Base-by-base conservation (phyloP, 2,329 filamentous ascomycete species). In the Nemania sp. region DNA sequence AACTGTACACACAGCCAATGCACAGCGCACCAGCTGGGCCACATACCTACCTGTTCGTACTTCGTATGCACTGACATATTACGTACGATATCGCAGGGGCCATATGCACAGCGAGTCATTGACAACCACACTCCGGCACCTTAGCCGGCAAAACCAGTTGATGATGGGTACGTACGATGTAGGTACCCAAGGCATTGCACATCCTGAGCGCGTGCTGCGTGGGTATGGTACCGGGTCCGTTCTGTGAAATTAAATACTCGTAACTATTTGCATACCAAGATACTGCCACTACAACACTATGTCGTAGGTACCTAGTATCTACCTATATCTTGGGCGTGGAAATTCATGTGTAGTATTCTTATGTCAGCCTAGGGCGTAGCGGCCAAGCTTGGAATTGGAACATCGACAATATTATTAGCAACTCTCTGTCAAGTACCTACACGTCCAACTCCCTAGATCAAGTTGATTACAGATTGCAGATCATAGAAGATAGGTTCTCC, bases 101-200 rank as follows among this genome's bases (percentile, higher is more conserved):
- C 50, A 17, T 46, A 64, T 64, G 63, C 63, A 64, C 21, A 61
- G 60, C 63, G 63, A 65, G 63, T 65, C 63, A 65, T 61, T 65
- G 51, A 60, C 63, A 57, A 61, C 11, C 10, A 65, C 59, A 54
- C 59, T 54, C 54, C 63, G 61, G 63, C 63, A 65, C 57, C 54
- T 20, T 50, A 39, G 62, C 48, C 50, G 35, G 45, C 55, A 9
- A n/a, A 54, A 39, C 25, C 25, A 29, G 25, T 3, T 29, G 7
- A 29, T 29, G 25, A 29, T 7, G 25, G 25, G 25, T n/a, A n/a
- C n/a, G n/a, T n/a, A n/a, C n/a, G 7, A 29, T 29, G 7, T 29
- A 50, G 34, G 21, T 53, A 21, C 17, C 17, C 39, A 55, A 29
- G 25, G 25, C 25, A 29, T n/a, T n/a, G n/a, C n/a, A n/a, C n/a